Evolutionary conservation across 306 rosid genomes (phyloP), one percentile per base, ranked within the genome.

Genomic region (Cajanus cajan): DNA sequence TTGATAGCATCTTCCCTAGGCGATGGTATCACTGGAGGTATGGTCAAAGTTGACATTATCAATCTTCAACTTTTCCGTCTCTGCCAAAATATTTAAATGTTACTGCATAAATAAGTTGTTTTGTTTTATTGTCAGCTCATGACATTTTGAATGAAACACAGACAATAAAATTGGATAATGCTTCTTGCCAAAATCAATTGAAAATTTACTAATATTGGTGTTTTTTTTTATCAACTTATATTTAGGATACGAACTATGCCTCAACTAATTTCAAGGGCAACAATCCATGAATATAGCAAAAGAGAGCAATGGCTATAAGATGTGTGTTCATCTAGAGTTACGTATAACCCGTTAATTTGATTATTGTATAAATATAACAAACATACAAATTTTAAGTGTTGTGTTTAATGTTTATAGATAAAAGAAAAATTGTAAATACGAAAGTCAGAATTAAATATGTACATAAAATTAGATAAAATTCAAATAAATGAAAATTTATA

Each of bases 1-100:
- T 73, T 81, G 8, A 16, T 6, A 68, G 88, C 94, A 59, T 90
- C 97, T 7, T 94, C 94, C 0, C 96, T 87, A 21, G 90, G 89
- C 0, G 93, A 74, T 8, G 79, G 57, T 12, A 58, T 25, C 21
- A 41, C 50, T 0, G 94, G 94, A 11, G 94, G 91, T 7, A 87
- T 8, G 4, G 71, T 84, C 73, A 94, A 36, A 15, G 94, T 87
- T 74, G 94, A 72, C 98, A 90, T 87, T 24, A 22, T 21, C 63
- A 25, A 31, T 66, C 19, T 72, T 45, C 4, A 5, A 4, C 1
- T 14, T 24, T 22, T 33, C 21, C 51, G 33, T 18, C 22, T 44
- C 15, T 28, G 2, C 18, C 7, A 55, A 48, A 77, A 13, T 41
- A 48, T 70, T 16, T 5, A 14, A 69, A 31, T 4, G 34, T 2